Base-by-base conservation (phyloP, 345 rosid genomes). In the Clarkia xantiana region DNA sequence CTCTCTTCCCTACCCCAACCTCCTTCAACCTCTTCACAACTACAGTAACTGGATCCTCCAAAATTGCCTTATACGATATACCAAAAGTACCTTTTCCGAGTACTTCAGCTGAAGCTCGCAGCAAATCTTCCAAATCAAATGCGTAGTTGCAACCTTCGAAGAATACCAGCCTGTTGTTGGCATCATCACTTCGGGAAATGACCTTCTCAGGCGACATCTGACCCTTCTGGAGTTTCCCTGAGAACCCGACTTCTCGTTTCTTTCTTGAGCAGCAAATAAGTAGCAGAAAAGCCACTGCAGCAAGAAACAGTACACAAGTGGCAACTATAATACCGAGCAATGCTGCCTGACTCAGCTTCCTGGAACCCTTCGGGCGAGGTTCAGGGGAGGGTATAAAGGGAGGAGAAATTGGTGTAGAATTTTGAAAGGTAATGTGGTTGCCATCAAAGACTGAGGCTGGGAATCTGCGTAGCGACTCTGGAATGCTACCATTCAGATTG, bases 71-170 rank as follows among this genome's bases (percentile, higher is more conserved):
- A 43, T 91, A 91, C 34, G 98, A 76, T 40, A 76, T 82, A 14
- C 98, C 96, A 45, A 86, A 86, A 10, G 98, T 81, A 41, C 98
- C 98, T 48, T 91, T 91, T 16, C 96, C 98, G 53, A 91, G 66
- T 14, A 91, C 94, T 64, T 91, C 98, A 13, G 96, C 96, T 11
- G 96, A 91, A 51, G 98, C 98, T 62, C 96, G 81, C 73, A 91
- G 66, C 6, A 91, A 68, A 78, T 91, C 98, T 68, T 91, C 98
- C 67, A 91, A 75, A 76, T 91, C 94, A 44, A 91, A 86, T 17
- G 94, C 73, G 61, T 86, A 86, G 36, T 63, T 79, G 19, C 94
- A 81, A 14, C 96, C 95, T 67, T 86, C 94, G 11, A 91, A 91
- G 86, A 91, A 91, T 36, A 71, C 87, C 67, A 91, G 53, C 60